A percentile compares a stretch with the other conserved stretches of the same genome.
Conservation (phyloP, 1,284 basidiomycete genomes). For the Schizopora paradoxa region DNA sequence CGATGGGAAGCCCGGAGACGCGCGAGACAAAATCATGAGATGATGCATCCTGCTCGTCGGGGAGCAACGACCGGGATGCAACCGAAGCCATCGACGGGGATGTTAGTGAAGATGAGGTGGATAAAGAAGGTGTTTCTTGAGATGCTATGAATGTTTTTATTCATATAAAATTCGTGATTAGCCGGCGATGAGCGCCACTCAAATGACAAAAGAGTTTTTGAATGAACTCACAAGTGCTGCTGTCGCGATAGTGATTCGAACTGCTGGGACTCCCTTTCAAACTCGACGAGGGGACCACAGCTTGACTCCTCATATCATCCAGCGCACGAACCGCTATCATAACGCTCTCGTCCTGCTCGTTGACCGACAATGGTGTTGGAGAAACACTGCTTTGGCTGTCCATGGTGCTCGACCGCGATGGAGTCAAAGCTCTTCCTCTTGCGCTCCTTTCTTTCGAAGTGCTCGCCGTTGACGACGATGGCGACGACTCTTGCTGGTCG, state of each 20-base stretch:
- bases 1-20: slow-evolving; percentile 48
- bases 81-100: neutral
- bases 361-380: slow-evolving; percentile 21
- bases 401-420: neutral
- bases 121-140: slow-evolving; percentile 11
- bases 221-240: slow-evolving; percentile 14
- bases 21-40: slow-evolving; percentile 42
- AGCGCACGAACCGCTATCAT: slow-evolving; percentile 64
- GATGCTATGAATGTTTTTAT: slow-evolving; percentile 11
- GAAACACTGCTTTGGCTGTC: neutral
- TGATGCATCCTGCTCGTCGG: slow-evolving; percentile 23
- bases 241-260: slow-evolving; percentile 2
- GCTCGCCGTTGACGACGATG: neutral
- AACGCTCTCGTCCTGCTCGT: slow-evolving; percentile 48
- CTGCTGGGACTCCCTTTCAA: slow-evolving; percentile 2
- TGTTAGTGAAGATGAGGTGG: slow-evolving; percentile 15
- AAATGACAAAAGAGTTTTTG: neutral
- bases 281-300: slow-evolving; percentile 20
- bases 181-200: too few species aligned
- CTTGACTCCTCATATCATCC: slow-evolving; percentile 60
- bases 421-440: slow-evolving; percentile 6
- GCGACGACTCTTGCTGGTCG: slow-evolving; percentile 10
- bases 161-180: slow-evolving; percentile 10
- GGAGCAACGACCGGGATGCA: slow-evolving; percentile 12
- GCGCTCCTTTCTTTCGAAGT: too few species aligned